A percentile compares a stretch with the other conserved stretches of the same genome.
phyloP scores from a whole-genome alignment of 2,329 filamentous ascomycete species.

The Atkinsonella texensis region DNA sequence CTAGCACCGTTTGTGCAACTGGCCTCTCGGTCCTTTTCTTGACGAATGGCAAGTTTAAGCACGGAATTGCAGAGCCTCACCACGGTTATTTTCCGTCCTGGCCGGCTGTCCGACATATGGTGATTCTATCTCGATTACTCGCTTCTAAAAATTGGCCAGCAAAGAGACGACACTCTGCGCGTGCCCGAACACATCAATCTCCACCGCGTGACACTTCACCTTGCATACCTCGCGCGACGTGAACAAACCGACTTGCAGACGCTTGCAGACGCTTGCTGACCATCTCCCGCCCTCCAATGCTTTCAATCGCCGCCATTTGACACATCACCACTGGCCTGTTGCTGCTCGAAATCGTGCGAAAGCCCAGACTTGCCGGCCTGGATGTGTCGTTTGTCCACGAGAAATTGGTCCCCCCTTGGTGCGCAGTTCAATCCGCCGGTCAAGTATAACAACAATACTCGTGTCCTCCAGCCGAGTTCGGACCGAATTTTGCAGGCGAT shows the following conservation, averaged over 20 bases:
- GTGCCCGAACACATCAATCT: conserved; percentile 2
- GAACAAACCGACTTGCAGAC: not conserved
- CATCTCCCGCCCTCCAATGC: not conserved
- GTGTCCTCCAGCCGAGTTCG: not conserved
- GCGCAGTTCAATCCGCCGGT: not conserved
- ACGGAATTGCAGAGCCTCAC: too few relatives aligned
- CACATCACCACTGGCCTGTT: not conserved
- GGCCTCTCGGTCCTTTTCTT: too few relatives aligned
- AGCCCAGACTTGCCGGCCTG: not conserved
- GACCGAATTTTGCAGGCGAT: not conserved
- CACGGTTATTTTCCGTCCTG: too few relatives aligned
- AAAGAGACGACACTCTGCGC: not conserved
- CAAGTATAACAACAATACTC: not conserved
- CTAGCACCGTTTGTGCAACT: too few relatives aligned
- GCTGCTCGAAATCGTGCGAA: not conserved
- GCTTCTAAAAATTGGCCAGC: too few relatives aligned
- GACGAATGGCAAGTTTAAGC: too few relatives aligned
- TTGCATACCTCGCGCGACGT: conserved; percentile 9
- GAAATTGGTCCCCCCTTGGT: not conserved
- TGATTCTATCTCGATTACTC: too few relatives aligned
- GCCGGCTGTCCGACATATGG: too few relatives aligned
- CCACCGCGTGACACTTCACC: conserved; percentile 13
- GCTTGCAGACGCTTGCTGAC: not conserved
- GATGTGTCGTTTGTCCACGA: not conserved
- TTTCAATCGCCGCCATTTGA: not conserved